Evolutionary conservation across 352 stramenopile species (phyloP).

Genomic region (Phytophthora pluvialis): DNA sequence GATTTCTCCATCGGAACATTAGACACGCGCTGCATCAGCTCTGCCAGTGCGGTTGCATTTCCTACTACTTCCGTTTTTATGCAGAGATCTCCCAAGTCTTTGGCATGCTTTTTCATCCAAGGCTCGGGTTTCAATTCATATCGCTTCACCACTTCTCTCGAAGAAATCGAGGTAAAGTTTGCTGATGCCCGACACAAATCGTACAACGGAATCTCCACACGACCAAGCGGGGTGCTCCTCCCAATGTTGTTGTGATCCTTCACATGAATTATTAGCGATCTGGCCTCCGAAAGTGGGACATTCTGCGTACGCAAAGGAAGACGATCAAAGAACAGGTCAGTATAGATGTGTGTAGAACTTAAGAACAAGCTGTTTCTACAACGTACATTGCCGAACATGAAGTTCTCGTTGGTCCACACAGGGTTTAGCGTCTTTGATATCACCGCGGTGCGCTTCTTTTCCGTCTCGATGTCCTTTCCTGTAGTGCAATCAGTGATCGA

Average conservation of each 20-base stretch:
- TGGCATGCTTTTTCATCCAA: conserved; percentile 72
- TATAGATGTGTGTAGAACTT: background rate
- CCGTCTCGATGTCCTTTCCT: conserved; percentile 55
- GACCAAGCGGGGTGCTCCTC: conserved; percentile 65
- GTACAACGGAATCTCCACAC: conserved; percentile 66
- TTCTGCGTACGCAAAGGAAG: conserved; percentile 36
- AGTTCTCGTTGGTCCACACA: conserved; percentile 69
- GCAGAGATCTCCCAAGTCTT: conserved; percentile 66
- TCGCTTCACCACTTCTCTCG: conserved; percentile 53
- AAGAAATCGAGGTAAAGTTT: conserved; percentile 58
- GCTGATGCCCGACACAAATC: conserved; percentile 67
- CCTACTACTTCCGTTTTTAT: conserved; percentile 72
- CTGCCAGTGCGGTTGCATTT: conserved; percentile 57
- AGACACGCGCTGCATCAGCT: conserved; percentile 52
- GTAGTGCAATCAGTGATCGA: conserved; percentile 55
- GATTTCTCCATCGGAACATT: conserved; percentile 49
- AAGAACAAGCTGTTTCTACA: background rate
- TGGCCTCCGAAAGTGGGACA: conserved; percentile 50
- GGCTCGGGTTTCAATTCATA: conserved; percentile 68
- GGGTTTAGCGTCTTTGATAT: conserved; percentile 77
- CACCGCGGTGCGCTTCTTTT: conserved; percentile 78
- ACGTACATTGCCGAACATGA: conserved; percentile 69
- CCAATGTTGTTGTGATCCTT: conserved; percentile 80
- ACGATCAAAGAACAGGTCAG: conserved; percentile 2
- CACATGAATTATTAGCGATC: conserved; percentile 65